A percentile compares a stretch with the other conserved stretches of the same genome.
These are phyloP conservation scores for Eimeria necatrix DNA, from an alignment of 169 alveolate species.

Conservation along the genomic window DNA sequence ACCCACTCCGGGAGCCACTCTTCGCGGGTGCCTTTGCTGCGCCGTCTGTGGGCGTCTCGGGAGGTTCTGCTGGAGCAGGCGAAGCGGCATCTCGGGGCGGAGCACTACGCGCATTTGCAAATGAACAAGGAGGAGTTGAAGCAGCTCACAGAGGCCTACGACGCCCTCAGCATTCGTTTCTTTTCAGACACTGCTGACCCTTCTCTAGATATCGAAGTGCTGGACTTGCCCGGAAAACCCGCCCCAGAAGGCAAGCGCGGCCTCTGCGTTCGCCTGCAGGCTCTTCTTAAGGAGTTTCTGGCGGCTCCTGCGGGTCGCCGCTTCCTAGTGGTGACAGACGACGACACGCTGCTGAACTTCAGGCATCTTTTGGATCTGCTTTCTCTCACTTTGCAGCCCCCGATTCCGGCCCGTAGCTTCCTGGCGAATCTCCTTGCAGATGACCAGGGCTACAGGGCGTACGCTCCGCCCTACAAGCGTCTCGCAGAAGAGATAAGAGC, in stretches of 20 bases:
- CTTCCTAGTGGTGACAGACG: conserved; percentile 57
- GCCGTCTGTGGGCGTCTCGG: conserved; percentile 71
- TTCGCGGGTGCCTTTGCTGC: conserved; percentile 67
- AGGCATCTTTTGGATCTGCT: conserved; percentile 57
- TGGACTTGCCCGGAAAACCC: background rate
- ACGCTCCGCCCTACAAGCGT: background rate
- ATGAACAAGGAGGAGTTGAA: background rate
- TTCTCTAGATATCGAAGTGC: background rate
- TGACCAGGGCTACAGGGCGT: background rate
- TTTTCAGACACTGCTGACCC: conserved; percentile 37
- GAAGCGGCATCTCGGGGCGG: background rate
- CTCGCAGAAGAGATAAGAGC: conserved; percentile 15
- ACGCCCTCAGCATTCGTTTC: background rate
- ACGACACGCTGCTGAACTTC: conserved; percentile 72
- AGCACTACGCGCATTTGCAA: background rate
- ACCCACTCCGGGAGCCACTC: conserved; percentile 60
- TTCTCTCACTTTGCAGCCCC: conserved; percentile 70
- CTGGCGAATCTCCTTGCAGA: conserved; percentile 44
- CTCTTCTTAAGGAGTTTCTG: background rate
- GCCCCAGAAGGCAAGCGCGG: conserved; percentile 21
- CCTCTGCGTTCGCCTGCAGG: conserved; percentile 50
- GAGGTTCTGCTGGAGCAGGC: conserved; percentile 58
- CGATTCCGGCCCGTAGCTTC: conserved; percentile 70
- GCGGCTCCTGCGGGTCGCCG: background rate
- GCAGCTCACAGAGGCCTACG: conserved; percentile 4